A percentile compares a stretch with the other conserved stretches of the same genome.
phyloP scores from a whole-genome alignment of 2,329 filamentous ascomycete genomes.

The Aspergillus ochraceus region DNA sequence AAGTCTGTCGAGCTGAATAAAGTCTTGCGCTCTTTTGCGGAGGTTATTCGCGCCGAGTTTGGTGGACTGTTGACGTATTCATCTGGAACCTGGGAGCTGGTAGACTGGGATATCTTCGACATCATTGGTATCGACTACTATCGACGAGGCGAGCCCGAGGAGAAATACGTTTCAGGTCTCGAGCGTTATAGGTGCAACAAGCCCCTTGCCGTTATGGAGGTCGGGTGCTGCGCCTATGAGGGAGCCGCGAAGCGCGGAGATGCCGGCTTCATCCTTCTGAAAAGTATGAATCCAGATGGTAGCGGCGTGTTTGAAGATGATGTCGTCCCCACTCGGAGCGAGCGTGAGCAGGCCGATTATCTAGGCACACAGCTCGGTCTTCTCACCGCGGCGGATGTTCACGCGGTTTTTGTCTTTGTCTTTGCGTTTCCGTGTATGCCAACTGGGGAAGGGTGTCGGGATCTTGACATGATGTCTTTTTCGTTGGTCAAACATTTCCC shows the following conservation, averaged over 20 bases:
- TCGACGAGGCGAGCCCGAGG: constrained; percentile 10
- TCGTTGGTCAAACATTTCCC: constrained; percentile 15
- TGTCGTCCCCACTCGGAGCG: constrained; percentile 14
- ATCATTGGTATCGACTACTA: constrained; percentile 17
- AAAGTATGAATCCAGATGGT: constrained; percentile 15
- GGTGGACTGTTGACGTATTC: constrained; percentile 11
- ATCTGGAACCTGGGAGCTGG: constrained; percentile 16
- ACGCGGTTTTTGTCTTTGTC: constrained; percentile 13
- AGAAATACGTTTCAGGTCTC: constrained; percentile 14
- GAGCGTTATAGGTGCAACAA: constrained; percentile 5
- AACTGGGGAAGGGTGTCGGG: constrained; percentile 3
- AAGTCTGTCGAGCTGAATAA: constrained; percentile 10
- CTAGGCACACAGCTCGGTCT: constrained; percentile 13
- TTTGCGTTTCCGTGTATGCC: constrained; percentile 16
- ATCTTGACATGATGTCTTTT: constrained; percentile 18
- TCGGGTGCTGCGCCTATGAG: constrained; percentile 18
- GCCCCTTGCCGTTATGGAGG: constrained; percentile 16
- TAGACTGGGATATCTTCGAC: constrained; percentile 18
- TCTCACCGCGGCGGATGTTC: constrained; percentile 5
- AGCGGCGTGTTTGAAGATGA: constrained; percentile 13
- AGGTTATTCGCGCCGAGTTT: constrained; percentile 4
- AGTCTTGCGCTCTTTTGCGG: constrained; percentile 9
- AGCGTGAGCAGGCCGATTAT: constrained; percentile 16
- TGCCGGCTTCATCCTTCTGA: constrained; percentile 13
- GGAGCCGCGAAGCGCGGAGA: constrained; percentile 12